These are phyloP conservation scores for Taphrina populina DNA, from an alignment of 1,139 yeast genomes.

Conservation along the genomic window DNA sequence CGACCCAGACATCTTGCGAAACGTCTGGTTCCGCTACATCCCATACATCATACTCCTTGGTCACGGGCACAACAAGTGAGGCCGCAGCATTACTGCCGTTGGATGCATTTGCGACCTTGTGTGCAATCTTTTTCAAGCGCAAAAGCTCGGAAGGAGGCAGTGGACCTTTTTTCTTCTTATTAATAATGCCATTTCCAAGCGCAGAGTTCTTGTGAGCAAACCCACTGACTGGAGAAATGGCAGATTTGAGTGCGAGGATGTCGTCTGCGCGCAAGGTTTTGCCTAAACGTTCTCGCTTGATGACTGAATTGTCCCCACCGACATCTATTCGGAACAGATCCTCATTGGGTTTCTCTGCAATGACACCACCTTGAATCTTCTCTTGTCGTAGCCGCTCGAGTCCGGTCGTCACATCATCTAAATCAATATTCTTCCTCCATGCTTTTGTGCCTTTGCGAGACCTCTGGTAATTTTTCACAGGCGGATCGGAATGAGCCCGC, in stretches of 20 bases:
- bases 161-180: constrained; percentile 56
- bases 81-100: constrained; percentile 27
- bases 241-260: constrained; percentile 73
- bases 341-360: constrained; percentile 36
- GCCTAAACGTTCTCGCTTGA: constrained; percentile 47
- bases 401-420: constrained; percentile 70
- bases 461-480: constrained; percentile 50
- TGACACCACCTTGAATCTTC: constrained; percentile 54
- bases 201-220: constrained; percentile 40
- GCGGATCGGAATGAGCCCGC: constrained; percentile 32
- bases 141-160: constrained; percentile 67
- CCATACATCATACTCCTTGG: constrained; percentile 51
- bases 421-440: constrained; percentile 93
- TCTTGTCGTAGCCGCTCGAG: constrained; percentile 69
- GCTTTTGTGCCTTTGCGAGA: constrained; percentile 91
- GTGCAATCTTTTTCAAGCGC: constrained; percentile 73
- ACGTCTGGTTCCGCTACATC: constrained; percentile 50
- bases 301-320: constrained; percentile 54
- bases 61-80: constrained; percentile 51
- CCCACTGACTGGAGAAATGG: constrained; percentile 58
- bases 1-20: constrained; percentile 59
- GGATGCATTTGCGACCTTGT: constrained; percentile 57
- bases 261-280: constrained; percentile 63
- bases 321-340: constrained; percentile 73
- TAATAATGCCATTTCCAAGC: constrained; percentile 43